Base-by-base conservation (phyloP, 2,329 filamentous ascomycete genomes). In the Tolypocladium pustulatum region DNA sequence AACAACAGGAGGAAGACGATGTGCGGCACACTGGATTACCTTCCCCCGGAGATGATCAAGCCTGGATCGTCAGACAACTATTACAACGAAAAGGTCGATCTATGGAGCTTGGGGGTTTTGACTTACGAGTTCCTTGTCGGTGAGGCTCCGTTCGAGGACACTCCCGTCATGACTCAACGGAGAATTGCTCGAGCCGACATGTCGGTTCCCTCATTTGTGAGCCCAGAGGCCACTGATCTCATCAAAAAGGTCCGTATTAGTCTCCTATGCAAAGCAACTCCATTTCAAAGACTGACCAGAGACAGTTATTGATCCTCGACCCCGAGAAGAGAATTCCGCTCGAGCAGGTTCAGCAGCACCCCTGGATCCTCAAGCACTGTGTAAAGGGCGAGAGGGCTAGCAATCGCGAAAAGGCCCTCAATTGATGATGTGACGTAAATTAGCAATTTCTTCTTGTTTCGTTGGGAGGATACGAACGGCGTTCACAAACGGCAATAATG, bases 351-450 rank as follows among this genome's bases (percentile, higher is more conserved):
- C 87, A 93, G 72, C 81, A 81, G 57, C 94, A 97, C 72, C 93
- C 94, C 22, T 99, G 94, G 94, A 96, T 99, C 67, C 72, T 97
- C 65, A 97, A 97, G 79, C 90, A 97, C 73, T 97, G 93, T 72
- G 81, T 88, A 63, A 85, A 83, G 74, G 79, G 80, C n/a, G 79
- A 82, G 68, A 73, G 79, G 57, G 77, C 76, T 7, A 65, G 75
- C 41, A 81, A 78, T 68, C 77, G 77, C 60, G 82, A 83, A 65
- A 80, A 75, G 70, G 60, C 56, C 37, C 61, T 60, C 30, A 65
- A 27, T 6, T 55, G 38, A 60, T 30, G 38, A 17, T 17, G 10
- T 22, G 49, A 6, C 7, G 20, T 30, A 38, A 20, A 9, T 12
- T 22, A 34, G 34, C 54, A 34, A 25, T 12, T 10, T 30, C 12